These are phyloP conservation scores for Solanum etuberosum DNA, from an alignment of 257 asterid species.

Conservation along the genomic window DNA sequence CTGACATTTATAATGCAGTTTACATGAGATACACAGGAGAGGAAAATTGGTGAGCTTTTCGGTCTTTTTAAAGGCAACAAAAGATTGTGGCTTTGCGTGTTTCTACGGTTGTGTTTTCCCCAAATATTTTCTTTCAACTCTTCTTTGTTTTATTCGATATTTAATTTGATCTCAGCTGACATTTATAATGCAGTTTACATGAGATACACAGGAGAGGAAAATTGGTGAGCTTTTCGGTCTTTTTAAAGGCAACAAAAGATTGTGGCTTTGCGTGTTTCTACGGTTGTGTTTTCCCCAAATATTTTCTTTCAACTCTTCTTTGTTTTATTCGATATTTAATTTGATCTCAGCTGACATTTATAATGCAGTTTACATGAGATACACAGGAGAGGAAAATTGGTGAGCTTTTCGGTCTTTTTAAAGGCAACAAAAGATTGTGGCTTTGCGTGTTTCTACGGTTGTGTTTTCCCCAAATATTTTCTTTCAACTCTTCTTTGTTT, in stretches of 20 bases:
- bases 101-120: background rate
- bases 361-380: background rate
- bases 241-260: background rate
- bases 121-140: too few species aligned
- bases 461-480: background rate
- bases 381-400: background rate
- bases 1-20: accelerated
- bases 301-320: background rate
- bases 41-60: background rate
- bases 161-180: background rate
- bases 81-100: background rate
- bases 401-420: background rate
- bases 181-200: accelerated
- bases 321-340: background rate
- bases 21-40: background rate
- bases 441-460: background rate
- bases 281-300: background rate
- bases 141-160: background rate
- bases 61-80: background rate
- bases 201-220: background rate
- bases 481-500: background rate
- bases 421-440: background rate
- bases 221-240: background rate
- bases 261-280: background rate
- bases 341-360: background rate